Percentiles rank a stretch among this genome's conserved stretches.
These are phyloP conservation scores for Lactarius psammicola DNA, from an alignment of 768 basidiomycete species.

Conservation along the genomic window DNA sequence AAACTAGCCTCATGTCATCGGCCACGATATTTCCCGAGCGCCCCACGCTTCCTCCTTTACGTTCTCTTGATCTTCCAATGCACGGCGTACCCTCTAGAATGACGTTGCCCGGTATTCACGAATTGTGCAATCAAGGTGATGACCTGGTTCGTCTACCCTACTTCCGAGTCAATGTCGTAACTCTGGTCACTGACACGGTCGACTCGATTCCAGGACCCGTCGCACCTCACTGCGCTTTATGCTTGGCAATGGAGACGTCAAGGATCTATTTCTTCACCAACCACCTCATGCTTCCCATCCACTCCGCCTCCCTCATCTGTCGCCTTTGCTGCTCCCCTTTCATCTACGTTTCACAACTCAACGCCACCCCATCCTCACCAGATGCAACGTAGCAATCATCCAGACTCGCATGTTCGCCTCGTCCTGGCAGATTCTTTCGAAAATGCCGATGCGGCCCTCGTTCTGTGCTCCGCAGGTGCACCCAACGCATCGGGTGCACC, in stretches of 20 bases:
- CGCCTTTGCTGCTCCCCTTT: constrained; percentile 13
- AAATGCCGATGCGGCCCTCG: constrained; percentile 52
- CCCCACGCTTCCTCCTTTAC: constrained; percentile 27
- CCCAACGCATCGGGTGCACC: too few relatives aligned
- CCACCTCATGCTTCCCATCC: constrained; percentile 21
- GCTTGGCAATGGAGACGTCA: constrained; percentile 20
- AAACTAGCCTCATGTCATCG: constrained; percentile 20
- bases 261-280: constrained; percentile 28
- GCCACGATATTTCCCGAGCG: constrained; percentile 16
- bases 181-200: constrained; percentile 1
- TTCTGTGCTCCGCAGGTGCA: constrained; percentile 40
- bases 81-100: constrained; percentile 17
- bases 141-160: constrained; percentile 2
- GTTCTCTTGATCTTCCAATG: constrained; percentile 27
- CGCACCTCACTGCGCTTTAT: not conserved
- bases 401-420: constrained; percentile 26
- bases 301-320: constrained; percentile 22
- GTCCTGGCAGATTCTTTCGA: constrained; percentile 38
- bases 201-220: constrained; percentile 12
- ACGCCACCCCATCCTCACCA: constrained; percentile 8
- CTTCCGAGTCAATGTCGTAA: not conserved
- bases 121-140: constrained; percentile 5
- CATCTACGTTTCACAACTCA: constrained; percentile 20
- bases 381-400: constrained; percentile 4
- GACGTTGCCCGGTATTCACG: constrained; percentile 18